These are phyloP conservation scores for Neurospora sp. DNA, from an alignment of 495 filamentous ascomycete species.

Conservation along the genomic window DNA sequence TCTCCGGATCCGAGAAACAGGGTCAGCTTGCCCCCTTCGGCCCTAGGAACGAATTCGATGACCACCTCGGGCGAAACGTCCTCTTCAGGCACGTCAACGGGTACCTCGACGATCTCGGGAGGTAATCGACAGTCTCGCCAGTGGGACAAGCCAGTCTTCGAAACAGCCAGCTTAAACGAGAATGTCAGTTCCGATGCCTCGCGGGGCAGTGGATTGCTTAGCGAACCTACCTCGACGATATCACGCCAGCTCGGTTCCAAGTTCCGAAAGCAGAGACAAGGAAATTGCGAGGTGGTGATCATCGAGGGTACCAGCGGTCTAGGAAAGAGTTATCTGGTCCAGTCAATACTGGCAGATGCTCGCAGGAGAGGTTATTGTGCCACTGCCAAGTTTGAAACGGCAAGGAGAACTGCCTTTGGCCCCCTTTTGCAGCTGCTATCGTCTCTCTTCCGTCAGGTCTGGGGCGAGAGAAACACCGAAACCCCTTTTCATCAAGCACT, in stretches of 20 bases:
- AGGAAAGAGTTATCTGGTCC: constrained; percentile 76
- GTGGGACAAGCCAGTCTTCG: constrained; percentile 21
- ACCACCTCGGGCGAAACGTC: constrained; percentile 26
- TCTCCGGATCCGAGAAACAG: constrained; percentile 39
- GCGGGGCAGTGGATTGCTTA: constrained; percentile 17
- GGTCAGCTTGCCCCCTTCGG: constrained; percentile 24
- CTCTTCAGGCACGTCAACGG: constrained; percentile 27
- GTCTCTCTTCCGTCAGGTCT: constrained; percentile 80
- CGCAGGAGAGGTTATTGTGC: constrained; percentile 72
- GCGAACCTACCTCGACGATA: constrained; percentile 28
- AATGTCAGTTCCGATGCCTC: constrained; percentile 20
- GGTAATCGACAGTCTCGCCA: constrained; percentile 16
- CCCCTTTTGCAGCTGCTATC: constrained; percentile 71
- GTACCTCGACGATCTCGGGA: constrained; percentile 22
- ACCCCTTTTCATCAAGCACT: constrained; percentile 72
- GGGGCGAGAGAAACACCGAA: constrained; percentile 77
- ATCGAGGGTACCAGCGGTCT: constrained; percentile 68
- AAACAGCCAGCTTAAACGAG: constrained; percentile 12
- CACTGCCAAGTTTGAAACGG: constrained; percentile 75
- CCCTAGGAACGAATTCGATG: constrained; percentile 19
- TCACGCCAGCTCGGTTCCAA: constrained; percentile 42
- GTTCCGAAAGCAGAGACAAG: constrained; percentile 51
- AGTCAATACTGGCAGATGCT: constrained; percentile 63
- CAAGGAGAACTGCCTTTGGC: constrained; percentile 70
- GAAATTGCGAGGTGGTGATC: constrained; percentile 66